phyloP scores from a whole-genome alignment of 2,329 filamentous ascomycete species.

The Curvularia hawaiiensis region DNA sequence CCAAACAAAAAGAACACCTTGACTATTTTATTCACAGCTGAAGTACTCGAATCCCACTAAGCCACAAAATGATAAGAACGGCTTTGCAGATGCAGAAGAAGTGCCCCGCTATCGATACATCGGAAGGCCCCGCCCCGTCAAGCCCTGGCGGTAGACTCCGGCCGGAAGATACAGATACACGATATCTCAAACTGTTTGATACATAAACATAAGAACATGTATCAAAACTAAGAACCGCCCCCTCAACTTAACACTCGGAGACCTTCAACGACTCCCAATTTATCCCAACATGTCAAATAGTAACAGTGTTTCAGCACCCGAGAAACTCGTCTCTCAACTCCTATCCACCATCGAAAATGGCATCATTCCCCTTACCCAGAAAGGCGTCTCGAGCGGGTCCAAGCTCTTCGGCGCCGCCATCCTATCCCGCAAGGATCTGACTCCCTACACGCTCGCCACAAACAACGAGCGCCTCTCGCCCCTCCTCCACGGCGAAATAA shows the following conservation, averaged over 20 bases:
- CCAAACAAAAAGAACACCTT: no score
- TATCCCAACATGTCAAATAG: conserved; percentile 7
- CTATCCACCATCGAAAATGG: conserved; percentile 43
- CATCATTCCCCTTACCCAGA: conserved; percentile 59
- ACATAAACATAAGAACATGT: not conserved
- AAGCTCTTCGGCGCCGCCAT: conserved; percentile 65
- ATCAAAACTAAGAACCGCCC: not conserved
- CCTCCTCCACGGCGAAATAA: conserved; percentile 64
- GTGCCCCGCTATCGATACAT: conserved; percentile 4
- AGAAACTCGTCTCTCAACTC: conserved; percentile 10
- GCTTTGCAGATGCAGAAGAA: not conserved
- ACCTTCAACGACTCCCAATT: not conserved
- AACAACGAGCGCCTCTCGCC: conserved; percentile 63
- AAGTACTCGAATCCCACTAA: not conserved
- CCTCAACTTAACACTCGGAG: not conserved
- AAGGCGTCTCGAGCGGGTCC: conserved; percentile 58
- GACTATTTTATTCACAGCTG: not conserved
- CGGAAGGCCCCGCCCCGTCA: conserved; percentile 7
- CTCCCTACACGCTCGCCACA: conserved; percentile 57
- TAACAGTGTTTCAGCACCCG: not conserved
- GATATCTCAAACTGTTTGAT: not conserved
- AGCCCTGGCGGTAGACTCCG: conserved; percentile 9
- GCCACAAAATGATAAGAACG: not conserved
- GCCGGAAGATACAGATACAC: not conserved
- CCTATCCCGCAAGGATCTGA: conserved; percentile 51